phyloP scores from a whole-genome alignment of 768 basidiomycete genomes.

The Mycena maculata region DNA sequence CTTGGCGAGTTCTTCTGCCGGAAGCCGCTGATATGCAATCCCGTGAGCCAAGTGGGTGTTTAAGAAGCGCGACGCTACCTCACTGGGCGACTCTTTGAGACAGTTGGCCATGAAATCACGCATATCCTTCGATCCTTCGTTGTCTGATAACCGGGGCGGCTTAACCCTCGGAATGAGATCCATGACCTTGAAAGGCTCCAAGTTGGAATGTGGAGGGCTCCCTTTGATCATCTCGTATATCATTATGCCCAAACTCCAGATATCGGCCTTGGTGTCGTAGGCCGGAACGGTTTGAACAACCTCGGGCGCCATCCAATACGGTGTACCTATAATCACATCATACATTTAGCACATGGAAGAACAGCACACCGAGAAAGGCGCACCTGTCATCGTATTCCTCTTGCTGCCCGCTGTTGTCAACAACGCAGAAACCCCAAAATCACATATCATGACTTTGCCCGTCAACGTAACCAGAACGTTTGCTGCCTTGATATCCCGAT shows the following conservation, averaged over 20 bases:
- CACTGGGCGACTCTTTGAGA: conserved; percentile 81
- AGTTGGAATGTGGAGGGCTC: conserved; percentile 91
- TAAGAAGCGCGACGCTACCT: conserved; percentile 60
- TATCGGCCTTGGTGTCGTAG: conserved; percentile 98
- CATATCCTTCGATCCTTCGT: conserved; percentile 86
- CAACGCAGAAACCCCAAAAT: conserved; percentile 97
- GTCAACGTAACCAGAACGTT: conserved; percentile 91
- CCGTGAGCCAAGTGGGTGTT: conserved; percentile 1
- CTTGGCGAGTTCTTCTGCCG: conserved; percentile 89
- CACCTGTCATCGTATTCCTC: conserved; percentile 86
- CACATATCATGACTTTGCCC: conserved; percentile 95
- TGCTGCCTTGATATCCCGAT: conserved; percentile 97
- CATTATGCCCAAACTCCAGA: conserved; percentile 98
- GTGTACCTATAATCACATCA: conserved; percentile 70
- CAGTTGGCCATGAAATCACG: conserved; percentile 88
- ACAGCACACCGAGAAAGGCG: background rate
- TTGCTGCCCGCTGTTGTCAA: conserved; percentile 88
- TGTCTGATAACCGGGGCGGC: conserved; percentile 83
- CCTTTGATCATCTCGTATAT: conserved; percentile 97
- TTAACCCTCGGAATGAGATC: conserved; percentile 88
- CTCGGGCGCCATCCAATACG: conserved; percentile 99
- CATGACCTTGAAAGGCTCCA: conserved; percentile 88
- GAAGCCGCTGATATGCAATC: conserved; percentile 68
- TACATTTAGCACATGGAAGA: background rate
- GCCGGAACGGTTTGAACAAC: conserved; percentile 89